Conservation (phyloP, 495 filamentous ascomycete genomes). For the Neurospora pannonica region DNA sequence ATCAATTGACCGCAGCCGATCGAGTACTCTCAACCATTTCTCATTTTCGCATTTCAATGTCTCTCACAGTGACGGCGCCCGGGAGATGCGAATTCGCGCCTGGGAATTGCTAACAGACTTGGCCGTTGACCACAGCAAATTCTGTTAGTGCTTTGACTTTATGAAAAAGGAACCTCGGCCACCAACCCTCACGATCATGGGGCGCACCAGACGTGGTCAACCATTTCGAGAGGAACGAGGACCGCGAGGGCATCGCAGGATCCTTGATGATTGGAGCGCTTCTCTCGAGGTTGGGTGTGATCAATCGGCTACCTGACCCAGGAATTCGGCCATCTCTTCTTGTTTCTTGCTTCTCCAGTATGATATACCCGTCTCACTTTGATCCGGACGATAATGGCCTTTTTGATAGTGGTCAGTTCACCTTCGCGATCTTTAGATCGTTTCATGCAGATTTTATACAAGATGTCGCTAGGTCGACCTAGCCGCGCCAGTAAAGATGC, state of each 20-base stretch:
- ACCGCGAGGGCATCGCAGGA: background rate
- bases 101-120: background rate
- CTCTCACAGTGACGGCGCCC: too few relatives aligned
- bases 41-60: too few relatives aligned
- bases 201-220: too few relatives aligned
- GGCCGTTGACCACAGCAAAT: rapidly evolving
- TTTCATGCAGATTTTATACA: background rate
- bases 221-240: background rate
- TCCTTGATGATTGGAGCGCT: background rate
- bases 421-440: background rate
- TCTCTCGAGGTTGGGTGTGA: background rate
- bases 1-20: background rate
- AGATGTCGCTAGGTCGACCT: background rate
- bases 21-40: background rate
- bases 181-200: background rate
- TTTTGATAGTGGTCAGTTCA: background rate
- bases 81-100: background rate
- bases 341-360: background rate
- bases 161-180: background rate
- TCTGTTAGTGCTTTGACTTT: background rate
- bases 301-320: background rate
- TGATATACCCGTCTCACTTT: background rate
- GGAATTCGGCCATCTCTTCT: background rate
- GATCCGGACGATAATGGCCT: background rate
- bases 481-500: background rate